phyloP scores from a whole-genome alignment of 2,329 filamentous ascomycete species.

The Colletotrichum lindemuthianum region DNA sequence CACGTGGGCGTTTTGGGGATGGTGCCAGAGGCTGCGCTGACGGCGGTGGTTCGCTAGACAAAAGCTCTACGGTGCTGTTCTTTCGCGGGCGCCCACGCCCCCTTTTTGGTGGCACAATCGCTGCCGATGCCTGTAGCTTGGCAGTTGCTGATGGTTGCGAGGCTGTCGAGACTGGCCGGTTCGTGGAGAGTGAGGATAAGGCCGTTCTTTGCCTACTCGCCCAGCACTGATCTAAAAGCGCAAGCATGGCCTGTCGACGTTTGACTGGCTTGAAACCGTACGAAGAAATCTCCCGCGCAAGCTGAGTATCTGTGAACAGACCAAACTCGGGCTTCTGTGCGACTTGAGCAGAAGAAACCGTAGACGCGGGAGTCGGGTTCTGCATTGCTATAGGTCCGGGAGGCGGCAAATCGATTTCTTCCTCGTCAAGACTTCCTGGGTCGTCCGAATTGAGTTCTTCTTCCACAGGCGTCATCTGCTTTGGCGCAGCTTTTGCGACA shows the following conservation, averaged over 20 bases:
- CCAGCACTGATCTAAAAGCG: slow-evolving; percentile 77
- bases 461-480: neutral
- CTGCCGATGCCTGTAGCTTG: slow-evolving; percentile 22
- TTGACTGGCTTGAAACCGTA: slow-evolving; percentile 81
- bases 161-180: slow-evolving; percentile 22
- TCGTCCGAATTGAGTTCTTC: neutral
- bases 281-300: slow-evolving; percentile 68
- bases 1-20: slow-evolving; percentile 18
- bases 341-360: neutral
- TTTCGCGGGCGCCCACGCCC: slow-evolving; percentile 52
- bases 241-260: slow-evolving; percentile 74
- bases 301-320: slow-evolving; percentile 68
- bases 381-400: neutral
- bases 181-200: slow-evolving; percentile 39
- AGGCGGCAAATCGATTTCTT: neutral
- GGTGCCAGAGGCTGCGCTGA: slow-evolving; percentile 44
- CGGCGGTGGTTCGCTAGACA: slow-evolving; percentile 45
- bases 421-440: neutral
- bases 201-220: slow-evolving; percentile 57
- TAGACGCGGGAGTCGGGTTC: neutral
- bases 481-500: neutral
- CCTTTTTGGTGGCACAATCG: slow-evolving; percentile 37
- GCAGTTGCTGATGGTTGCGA: slow-evolving; percentile 7
- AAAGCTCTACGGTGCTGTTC: slow-evolving; percentile 18
- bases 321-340: slow-evolving; percentile 64